A percentile compares a stretch with the other conserved stretches of the same genome.
These are phyloP conservation scores for Cercospora beticola DNA, from an alignment of 2,329 filamentous ascomycete genomes.

Conservation along the genomic window DNA sequence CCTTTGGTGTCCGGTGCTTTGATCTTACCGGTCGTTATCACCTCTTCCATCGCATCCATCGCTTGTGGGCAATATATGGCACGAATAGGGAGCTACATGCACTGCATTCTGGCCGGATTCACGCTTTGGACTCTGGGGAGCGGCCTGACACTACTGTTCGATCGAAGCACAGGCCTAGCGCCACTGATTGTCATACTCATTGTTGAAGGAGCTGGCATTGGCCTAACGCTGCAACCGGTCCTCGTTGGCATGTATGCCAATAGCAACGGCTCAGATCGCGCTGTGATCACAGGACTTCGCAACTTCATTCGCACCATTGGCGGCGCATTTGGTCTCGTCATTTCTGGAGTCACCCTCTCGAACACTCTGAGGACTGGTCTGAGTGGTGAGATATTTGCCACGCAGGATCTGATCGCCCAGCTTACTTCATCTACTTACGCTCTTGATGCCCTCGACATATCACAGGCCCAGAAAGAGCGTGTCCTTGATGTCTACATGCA, in stretches of 20 bases:
- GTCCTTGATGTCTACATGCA: background rate
- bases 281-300: slow-evolving; percentile 61
- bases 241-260: slow-evolving; percentile 55
- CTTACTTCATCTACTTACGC: background rate
- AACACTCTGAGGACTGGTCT: slow-evolving; percentile 18
- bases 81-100: slow-evolving; percentile 56
- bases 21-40: slow-evolving; percentile 49
- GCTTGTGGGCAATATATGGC: slow-evolving; percentile 60
- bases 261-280: slow-evolving; percentile 56
- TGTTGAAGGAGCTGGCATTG: slow-evolving; percentile 55
- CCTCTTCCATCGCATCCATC: slow-evolving; percentile 50
- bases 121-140: slow-evolving; percentile 53
- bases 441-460: background rate
- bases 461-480: background rate
- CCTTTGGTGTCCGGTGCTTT: background rate
- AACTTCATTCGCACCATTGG: slow-evolving; percentile 64
- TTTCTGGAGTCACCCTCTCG: slow-evolving; percentile 54
- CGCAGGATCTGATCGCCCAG: background rate
- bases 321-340: slow-evolving; percentile 58
- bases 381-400: background rate
- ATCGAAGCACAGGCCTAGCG: slow-evolving; percentile 46
- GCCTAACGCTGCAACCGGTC: slow-evolving; percentile 54
- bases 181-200: slow-evolving; percentile 54
- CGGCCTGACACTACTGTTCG: slow-evolving; percentile 55
- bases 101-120: slow-evolving; percentile 56